phyloP scores from a whole-genome alignment of 352 stramenopile species.

The Elongisporangium anandrum region DNA sequence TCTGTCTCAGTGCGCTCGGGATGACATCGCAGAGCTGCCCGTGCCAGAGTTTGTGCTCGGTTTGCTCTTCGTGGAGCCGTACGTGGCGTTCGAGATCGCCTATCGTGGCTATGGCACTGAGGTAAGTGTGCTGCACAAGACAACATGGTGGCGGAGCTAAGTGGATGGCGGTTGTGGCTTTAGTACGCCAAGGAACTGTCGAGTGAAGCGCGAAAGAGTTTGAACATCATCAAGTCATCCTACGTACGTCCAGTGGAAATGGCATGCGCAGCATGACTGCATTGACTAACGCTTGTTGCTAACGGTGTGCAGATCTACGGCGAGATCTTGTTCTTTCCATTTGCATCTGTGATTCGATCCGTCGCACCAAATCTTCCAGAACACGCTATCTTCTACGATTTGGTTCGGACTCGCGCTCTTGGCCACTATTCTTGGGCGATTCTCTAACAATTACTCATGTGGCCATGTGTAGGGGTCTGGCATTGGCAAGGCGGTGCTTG shows the following conservation, averaged over 20 bases:
- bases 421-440: background rate
- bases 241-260: conserved; percentile 32
- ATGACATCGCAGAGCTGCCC: conserved; percentile 70
- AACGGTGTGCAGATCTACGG: conserved; percentile 67
- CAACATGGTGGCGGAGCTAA: too few species aligned
- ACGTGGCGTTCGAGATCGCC: conserved; percentile 46
- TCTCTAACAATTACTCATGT: background rate
- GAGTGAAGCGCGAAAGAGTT: conserved; percentile 69
- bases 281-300: background rate
- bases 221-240: conserved; percentile 75
- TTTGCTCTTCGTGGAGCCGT: conserved; percentile 78
- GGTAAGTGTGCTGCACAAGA: conserved; percentile 22
- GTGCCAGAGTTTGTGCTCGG: conserved; percentile 78
- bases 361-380: conserved; percentile 58
- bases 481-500: conserved; percentile 76
- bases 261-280: background rate
- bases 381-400: conserved; percentile 78
- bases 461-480: conserved; percentile 53
- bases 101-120: conserved; percentile 64
- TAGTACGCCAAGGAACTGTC: conserved; percentile 85
- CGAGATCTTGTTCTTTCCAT: conserved; percentile 84
- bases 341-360: conserved; percentile 66
- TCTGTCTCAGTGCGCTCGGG: conserved; percentile 35
- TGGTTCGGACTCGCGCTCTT: conserved; percentile 46
- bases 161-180: background rate